Base-by-base conservation (phyloP, 2,329 filamentous ascomycete species). In the Lecanicillium sp. region DNA sequence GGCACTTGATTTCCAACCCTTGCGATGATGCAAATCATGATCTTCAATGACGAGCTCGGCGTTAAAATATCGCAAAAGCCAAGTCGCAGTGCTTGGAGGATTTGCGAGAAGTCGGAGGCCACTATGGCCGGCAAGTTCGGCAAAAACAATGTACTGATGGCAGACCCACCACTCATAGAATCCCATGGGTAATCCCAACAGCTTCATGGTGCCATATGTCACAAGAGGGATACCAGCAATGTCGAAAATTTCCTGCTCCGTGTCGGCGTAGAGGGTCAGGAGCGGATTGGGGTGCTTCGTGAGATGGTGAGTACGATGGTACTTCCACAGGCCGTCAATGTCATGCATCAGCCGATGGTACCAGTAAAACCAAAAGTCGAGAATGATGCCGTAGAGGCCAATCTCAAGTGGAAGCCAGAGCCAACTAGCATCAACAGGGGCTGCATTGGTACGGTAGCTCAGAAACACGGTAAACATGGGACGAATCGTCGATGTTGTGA, bases 141-240 rank as follows among this genome's bases (percentile, higher is more conserved):
- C 41, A 46, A 56, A 63, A 14, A 60, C 51, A 25, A 64, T 51
- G 35, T 62, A 64, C 36, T 58, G 52, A 33, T 62, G 55, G 46
- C 60, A 64, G 22, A 64, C 45, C 59, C 60, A 64, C 60, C 59
- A 63, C 36, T 63, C 60, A 35, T 63, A 63, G 41, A 64, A 64
- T 8, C 57, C 57, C 60, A 63, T 60, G 1, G 61, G 59, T 8
- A 63, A 35, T 2, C 59, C 57, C 43, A 60, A 52, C 14, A 47
- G 45, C 34, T 51, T 54, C 33, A 57, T 37, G 2, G 48, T 45
- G 4, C 20, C 45, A 38, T 47, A 57, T 12, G 54, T 50, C 29
- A 52, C 36, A 28, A 57, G 42, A 4, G 55, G 55, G n/a, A 57
- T 48, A 11, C 48, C 47, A 8, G 48, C 47, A 25, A 55, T 53